Evolutionary conservation across 2,329 filamentous ascomycete species (phyloP).

Genomic region (Aspergillus sclerotialis): DNA sequence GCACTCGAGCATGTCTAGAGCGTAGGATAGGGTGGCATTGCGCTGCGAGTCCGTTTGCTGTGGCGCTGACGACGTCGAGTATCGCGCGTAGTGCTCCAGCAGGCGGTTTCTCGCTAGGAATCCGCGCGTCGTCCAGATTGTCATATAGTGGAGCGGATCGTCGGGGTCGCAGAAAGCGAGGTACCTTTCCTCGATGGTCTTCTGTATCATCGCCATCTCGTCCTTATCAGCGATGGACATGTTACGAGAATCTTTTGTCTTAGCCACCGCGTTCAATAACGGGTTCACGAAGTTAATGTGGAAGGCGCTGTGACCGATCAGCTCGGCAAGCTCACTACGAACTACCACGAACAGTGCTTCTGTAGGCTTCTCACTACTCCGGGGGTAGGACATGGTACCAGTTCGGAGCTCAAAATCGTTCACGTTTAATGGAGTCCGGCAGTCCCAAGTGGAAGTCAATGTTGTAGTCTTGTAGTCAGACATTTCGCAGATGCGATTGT

Average conservation of each 20-base stretch:
- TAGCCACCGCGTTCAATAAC: slow-evolving; percentile 26
- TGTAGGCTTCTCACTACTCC: slow-evolving; percentile 23
- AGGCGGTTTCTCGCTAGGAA: slow-evolving; percentile 46
- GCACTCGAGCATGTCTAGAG: slow-evolving; percentile 36
- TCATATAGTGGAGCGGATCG: slow-evolving; percentile 42
- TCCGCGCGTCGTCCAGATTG: slow-evolving; percentile 39
- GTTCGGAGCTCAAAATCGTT: slow-evolving; percentile 35
- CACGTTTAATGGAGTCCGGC: slow-evolving; percentile 34
- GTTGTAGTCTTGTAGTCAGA: slow-evolving; percentile 41
- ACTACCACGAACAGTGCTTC: slow-evolving; percentile 40
- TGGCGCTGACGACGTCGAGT: slow-evolving; percentile 8
- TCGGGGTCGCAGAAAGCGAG: slow-evolving; percentile 35
- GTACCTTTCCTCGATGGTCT: slow-evolving; percentile 41
- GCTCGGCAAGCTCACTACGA: slow-evolving; percentile 36
- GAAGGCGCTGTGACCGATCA: slow-evolving; percentile 30
- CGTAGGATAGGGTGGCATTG: slow-evolving; percentile 22
- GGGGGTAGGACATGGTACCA: slow-evolving; percentile 31
- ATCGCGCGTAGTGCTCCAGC: slow-evolving; percentile 40
- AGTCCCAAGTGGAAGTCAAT: slow-evolving; percentile 40
- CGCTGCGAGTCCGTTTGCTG: slow-evolving; percentile 22
- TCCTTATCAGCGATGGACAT: slow-evolving; percentile 20
- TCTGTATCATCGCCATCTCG: slow-evolving; percentile 31
- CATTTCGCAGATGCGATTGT: slow-evolving; percentile 62
- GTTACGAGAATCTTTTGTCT: too few relatives aligned
- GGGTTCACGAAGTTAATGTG: slow-evolving; percentile 44